Conservation (phyloP, 352 stramenopile species). For the Phytophthora cactorum region DNA sequence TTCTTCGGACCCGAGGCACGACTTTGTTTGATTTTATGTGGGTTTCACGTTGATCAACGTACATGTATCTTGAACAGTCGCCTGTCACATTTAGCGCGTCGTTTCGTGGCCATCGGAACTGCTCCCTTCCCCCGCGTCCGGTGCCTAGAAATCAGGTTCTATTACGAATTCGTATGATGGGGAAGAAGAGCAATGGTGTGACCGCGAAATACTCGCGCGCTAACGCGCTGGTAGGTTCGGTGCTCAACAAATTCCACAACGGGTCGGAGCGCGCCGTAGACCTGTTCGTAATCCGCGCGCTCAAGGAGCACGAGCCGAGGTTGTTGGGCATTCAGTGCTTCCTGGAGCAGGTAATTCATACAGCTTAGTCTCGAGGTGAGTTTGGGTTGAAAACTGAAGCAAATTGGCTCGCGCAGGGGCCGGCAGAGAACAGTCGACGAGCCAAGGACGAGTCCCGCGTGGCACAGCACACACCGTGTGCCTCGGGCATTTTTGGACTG, state of each 20-base stretch:
- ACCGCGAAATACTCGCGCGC: constrained; percentile 52
- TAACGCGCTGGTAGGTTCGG: constrained; percentile 52
- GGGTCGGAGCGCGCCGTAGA: constrained; percentile 71
- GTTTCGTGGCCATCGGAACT: background rate
- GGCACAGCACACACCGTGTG: constrained; percentile 1
- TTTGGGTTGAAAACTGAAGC: constrained; percentile 11
- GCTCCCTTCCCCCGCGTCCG: no score
- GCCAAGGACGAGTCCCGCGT: constrained; percentile 41
- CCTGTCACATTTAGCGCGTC: background rate
- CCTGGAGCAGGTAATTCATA: constrained; percentile 51
- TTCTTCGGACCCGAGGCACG: no score
- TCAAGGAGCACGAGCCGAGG: constrained; percentile 59
- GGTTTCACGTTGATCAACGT: no score
- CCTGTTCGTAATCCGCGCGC: constrained; percentile 58
- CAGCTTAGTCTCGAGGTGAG: background rate
- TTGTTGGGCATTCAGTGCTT: constrained; percentile 79
- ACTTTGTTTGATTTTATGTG: no score
- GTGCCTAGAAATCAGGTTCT: background rate
- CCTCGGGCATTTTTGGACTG: constrained; percentile 16
- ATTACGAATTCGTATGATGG: background rate
- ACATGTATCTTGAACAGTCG: background rate
- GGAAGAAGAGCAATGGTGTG: constrained; percentile 4
- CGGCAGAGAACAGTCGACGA: constrained; percentile 54
- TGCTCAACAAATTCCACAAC: constrained; percentile 84
- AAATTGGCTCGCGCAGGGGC: constrained; percentile 38